A percentile compares a stretch with the other conserved stretches of the same genome.
These are phyloP conservation scores for Geotrichum bryndzae DNA, from an alignment of 1,139 yeast genomes.

Conservation along the genomic window DNA sequence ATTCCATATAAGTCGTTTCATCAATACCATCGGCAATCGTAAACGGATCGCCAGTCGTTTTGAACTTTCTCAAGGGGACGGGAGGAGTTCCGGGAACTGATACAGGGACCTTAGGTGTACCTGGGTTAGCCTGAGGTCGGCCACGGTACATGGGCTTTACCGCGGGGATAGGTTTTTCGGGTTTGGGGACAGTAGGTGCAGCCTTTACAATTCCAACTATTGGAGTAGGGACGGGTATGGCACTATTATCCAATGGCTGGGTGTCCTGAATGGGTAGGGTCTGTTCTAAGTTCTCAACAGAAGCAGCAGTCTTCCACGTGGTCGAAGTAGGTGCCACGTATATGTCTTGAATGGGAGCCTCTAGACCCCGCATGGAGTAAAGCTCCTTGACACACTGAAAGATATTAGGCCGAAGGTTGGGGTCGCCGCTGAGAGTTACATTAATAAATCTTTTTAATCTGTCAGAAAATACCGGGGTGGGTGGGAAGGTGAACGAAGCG, in stretches of 20 bases:
- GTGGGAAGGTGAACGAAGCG: constrained; percentile 56
- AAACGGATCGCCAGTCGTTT: constrained; percentile 3
- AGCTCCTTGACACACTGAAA: constrained; percentile 74
- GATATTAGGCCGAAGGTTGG: constrained; percentile 77
- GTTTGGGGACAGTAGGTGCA: not conserved
- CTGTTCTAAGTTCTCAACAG: constrained; percentile 14
- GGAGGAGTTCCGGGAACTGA: not conserved
- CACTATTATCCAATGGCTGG: not conserved
- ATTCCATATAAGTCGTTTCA: constrained; percentile 22
- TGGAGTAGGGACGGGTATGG: not conserved
- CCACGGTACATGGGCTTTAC: constrained; percentile 17
- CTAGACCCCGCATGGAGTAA: constrained; percentile 48
- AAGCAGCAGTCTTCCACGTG: constrained; percentile 19
- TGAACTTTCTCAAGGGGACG: not conserved
- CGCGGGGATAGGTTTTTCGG: constrained; percentile 8
- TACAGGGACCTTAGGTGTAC: not conserved
- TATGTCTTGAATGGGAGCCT: constrained; percentile 45
- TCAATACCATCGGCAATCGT: constrained; percentile 16
- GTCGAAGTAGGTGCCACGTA: constrained; percentile 19
- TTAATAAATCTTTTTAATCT: constrained; percentile 49
- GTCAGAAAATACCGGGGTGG: constrained; percentile 38
- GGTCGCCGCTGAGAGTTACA: constrained; percentile 73
- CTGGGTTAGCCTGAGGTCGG: constrained; percentile 10
- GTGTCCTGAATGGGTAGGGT: constrained; percentile 6
- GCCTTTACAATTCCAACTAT: constrained; percentile 5